Percentiles rank a stretch among this genome's conserved stretches.
phyloP scores from a whole-genome alignment of 345 rosid species.

The Triadica sebifera region DNA sequence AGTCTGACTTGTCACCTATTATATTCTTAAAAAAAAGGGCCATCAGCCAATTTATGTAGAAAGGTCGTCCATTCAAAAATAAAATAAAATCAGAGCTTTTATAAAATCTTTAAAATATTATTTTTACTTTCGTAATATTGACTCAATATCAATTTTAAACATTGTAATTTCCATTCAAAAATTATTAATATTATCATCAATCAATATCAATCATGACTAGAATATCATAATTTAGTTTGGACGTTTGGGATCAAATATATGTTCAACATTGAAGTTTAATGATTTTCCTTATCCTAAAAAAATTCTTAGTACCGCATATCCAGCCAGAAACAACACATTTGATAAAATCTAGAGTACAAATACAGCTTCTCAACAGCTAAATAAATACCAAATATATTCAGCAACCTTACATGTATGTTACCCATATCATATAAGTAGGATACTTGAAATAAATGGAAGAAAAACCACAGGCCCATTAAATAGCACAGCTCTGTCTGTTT shows the following conservation, averaged over 20 bases:
- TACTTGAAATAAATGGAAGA: not conserved
- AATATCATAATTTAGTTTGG: not conserved
- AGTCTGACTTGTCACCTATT: not conserved
- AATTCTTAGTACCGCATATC: not conserved
- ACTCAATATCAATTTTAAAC: not conserved
- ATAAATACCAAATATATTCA: not conserved
- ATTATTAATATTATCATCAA: not conserved
- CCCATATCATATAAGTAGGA: not conserved
- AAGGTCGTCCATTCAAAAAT: not conserved
- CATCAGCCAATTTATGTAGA: not conserved
- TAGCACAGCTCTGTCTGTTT: not conserved
- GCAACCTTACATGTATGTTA: not conserved
- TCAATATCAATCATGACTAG: not conserved
- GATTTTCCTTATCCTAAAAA: not conserved
- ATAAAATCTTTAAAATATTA: no score
- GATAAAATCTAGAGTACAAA: not conserved
- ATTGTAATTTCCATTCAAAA: not conserved
- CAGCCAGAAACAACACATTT: not conserved
- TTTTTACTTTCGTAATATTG: not conserved
- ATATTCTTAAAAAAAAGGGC: not conserved
- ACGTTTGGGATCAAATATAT: not conserved
- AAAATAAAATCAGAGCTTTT: no score
- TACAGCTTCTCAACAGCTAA: not conserved
- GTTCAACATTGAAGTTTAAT: not conserved
- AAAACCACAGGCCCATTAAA: not conserved